A percentile compares a stretch with the other conserved stretches of the same genome.
Evolutionary conservation across 1,284 basidiomycete species (phyloP).

Genomic region (Bjerkandera adusta): DNA sequence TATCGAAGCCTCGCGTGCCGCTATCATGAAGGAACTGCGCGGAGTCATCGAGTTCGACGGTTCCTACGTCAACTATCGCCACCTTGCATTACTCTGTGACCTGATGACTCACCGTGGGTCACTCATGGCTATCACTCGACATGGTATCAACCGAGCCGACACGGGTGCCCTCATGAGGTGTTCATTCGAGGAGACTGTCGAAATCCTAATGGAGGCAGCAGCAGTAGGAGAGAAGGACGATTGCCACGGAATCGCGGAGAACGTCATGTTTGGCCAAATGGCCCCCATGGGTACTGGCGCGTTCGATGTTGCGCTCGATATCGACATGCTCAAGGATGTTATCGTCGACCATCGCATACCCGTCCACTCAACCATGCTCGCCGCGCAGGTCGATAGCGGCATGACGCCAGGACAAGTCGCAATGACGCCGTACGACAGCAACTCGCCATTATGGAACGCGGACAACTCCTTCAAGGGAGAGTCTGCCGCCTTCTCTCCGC

Average conservation of each 20-base stretch:
- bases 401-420: conserved; percentile 90
- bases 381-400: conserved; percentile 77
- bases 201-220: conserved; percentile 98
- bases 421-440: conserved; percentile 95
- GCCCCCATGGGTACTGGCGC: conserved; percentile 97
- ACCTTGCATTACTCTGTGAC: conserved; percentile 93
- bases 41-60: conserved; percentile 98
- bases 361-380: conserved; percentile 76
- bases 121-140: conserved; percentile 98
- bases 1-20: conserved; percentile 95
- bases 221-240: conserved; percentile 98
- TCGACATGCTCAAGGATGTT: conserved; percentile 98
- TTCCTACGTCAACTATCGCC: conserved; percentile 99
- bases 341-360: conserved; percentile 96
- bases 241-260: conserved; percentile 97
- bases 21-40: conserved; percentile 91
- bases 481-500: conserved; percentile 90
- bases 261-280: conserved; percentile 98
- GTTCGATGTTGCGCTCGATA: conserved; percentile 95
- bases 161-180: conserved; percentile 97
- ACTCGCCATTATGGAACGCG: conserved; percentile 80
- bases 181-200: conserved; percentile 99
- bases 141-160: conserved; percentile 98
- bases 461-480: conserved; percentile 74
- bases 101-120: conserved; percentile 97